Conservation (phyloP, 2,329 filamentous ascomycete species). For the Arachnomyces sp. region DNA sequence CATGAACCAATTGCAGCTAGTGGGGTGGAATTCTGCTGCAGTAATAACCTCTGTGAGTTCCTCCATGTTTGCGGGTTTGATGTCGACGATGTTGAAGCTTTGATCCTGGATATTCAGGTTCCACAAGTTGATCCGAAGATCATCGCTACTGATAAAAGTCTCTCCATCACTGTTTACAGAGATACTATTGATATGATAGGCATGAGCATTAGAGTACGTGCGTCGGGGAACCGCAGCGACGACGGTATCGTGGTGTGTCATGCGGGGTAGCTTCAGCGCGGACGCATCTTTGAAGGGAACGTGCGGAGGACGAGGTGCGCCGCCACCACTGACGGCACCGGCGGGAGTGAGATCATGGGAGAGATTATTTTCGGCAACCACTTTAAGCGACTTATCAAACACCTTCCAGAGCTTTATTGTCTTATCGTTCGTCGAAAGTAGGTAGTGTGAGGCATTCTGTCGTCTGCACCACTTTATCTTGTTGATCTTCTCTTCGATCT, state of each 20-base stretch:
- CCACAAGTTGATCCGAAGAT: conserved; percentile 96
- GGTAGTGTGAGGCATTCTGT: conserved; percentile 96
- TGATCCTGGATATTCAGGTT: conserved; percentile 99
- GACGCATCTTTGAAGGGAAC: conserved; percentile 70
- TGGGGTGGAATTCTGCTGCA: conserved; percentile 91
- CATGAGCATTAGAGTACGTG: conserved; percentile 96
- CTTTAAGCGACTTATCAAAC: conserved; percentile 98
- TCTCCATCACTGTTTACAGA: conserved; percentile 99
- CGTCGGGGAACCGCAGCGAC: conserved; percentile 91
- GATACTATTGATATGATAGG: conserved; percentile 99
- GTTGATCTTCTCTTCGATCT: conserved; percentile 99
- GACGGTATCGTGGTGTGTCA: conserved; percentile 97
- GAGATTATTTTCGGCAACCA: conserved; percentile 97
- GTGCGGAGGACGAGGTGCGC: conserved; percentile 64
- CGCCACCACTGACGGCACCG: conserved; percentile 64
- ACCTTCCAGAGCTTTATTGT: conserved; percentile 99
- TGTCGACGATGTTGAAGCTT: conserved; percentile 99
- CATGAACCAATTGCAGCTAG: conserved; percentile 99
- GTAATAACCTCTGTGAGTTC: conserved; percentile 98
- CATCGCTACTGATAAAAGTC: conserved; percentile 98
- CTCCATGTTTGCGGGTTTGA: conserved; percentile 99
- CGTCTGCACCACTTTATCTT: conserved; percentile 99
- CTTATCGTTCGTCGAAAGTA: conserved; percentile 98
- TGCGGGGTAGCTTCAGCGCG: conserved; percentile 84
- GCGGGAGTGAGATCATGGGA: conserved; percentile 85